Evolutionary conservation across 2,329 filamentous ascomycete genomes (phyloP).

Genomic region (Pyricularia pennisetigena): DNA sequence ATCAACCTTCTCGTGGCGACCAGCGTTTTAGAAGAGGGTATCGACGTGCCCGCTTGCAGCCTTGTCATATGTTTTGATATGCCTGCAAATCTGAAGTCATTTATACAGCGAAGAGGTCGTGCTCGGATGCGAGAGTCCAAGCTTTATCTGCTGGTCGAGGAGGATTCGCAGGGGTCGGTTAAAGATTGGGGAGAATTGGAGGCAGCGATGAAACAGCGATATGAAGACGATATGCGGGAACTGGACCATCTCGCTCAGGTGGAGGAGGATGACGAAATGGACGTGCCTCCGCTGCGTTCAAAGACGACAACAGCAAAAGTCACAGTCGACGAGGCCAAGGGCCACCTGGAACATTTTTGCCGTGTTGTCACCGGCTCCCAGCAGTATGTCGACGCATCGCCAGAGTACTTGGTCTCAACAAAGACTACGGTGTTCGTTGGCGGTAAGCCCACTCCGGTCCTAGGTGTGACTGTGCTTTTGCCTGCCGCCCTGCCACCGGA

Average conservation of each 20-base stretch:
- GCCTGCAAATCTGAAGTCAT: constrained; percentile 40
- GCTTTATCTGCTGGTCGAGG: constrained; percentile 35
- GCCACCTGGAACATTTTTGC: constrained; percentile 81
- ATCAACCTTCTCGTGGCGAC: constrained; percentile 53
- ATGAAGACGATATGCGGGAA: constrained; percentile 52
- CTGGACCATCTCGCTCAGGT: constrained; percentile 31
- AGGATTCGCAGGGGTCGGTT: constrained; percentile 12
- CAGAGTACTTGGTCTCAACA: constrained; percentile 54
- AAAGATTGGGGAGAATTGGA: constrained; percentile 59
- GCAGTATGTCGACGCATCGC: constrained; percentile 53
- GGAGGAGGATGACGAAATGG: constrained; percentile 31
- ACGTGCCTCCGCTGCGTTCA: constrained; percentile 10
- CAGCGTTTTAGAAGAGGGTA: constrained; percentile 56
- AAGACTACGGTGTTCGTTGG: constrained; percentile 8
- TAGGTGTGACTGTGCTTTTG: constrained; percentile 56
- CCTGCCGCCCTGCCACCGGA: constrained; percentile 59
- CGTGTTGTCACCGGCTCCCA: constrained; percentile 38
- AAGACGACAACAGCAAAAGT: constrained; percentile 49
- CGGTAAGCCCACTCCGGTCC: constrained; percentile 9
- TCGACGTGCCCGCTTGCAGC: constrained; percentile 57
- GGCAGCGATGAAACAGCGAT: constrained; percentile 58
- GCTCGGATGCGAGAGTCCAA: constrained; percentile 40
- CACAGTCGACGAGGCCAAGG: constrained; percentile 61
- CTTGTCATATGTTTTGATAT: constrained; percentile 48
- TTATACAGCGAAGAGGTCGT: constrained; percentile 47